Percentiles rank a stretch among this genome's conserved stretches.
Evolutionary conservation across 352 stramenopile genomes (phyloP).

Genomic region (Phytophthora pluvialis): DNA sequence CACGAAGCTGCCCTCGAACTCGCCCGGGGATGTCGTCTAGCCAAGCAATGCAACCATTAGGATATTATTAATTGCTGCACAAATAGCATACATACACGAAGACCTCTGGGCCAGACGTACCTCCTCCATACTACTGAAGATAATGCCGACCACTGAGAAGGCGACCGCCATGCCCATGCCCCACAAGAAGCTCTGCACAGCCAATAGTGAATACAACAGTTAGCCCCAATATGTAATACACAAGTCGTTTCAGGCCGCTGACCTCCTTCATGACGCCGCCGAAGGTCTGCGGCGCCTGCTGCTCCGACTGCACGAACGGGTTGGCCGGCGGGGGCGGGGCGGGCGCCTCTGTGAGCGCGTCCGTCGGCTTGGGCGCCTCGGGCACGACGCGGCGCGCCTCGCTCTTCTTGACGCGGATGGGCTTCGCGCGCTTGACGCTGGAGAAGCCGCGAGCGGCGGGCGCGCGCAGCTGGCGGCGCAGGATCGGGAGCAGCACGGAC

Average conservation of each 20-base stretch:
- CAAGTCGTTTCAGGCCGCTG: background rate
- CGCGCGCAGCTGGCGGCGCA: slow-evolving; percentile 11
- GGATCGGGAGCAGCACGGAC: slow-evolving; percentile 13
- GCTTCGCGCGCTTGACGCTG: slow-evolving; percentile 55
- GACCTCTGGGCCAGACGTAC: slow-evolving; percentile 22
- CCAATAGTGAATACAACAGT: background rate
- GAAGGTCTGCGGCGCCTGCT: slow-evolving; percentile 62
- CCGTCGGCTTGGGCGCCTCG: slow-evolving; percentile 45
- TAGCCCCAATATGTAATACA: background rate
- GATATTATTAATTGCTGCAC: background rate
- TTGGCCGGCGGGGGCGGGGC: slow-evolving; percentile 29
- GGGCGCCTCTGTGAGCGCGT: slow-evolving; percentile 51
- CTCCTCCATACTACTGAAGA: slow-evolving; percentile 77
- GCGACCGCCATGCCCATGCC: slow-evolving; percentile 78
- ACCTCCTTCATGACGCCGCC: slow-evolving; percentile 74
- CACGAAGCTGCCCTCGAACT: slow-evolving; percentile 38
- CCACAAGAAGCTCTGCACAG: slow-evolving; percentile 76
- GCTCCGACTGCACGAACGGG: slow-evolving; percentile 43
- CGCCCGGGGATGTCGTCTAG: slow-evolving; percentile 25
- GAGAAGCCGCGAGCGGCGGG: slow-evolving; percentile 44
- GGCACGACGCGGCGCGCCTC: slow-evolving; percentile 63
- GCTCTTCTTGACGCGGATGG: slow-evolving; percentile 77
- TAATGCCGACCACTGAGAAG: slow-evolving; percentile 72
- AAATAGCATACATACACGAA: slow-evolving; percentile 7
- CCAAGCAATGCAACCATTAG: background rate